phyloP scores from a whole-genome alignment of 768 basidiomycete species.

The Trametes cinnabarina region DNA sequence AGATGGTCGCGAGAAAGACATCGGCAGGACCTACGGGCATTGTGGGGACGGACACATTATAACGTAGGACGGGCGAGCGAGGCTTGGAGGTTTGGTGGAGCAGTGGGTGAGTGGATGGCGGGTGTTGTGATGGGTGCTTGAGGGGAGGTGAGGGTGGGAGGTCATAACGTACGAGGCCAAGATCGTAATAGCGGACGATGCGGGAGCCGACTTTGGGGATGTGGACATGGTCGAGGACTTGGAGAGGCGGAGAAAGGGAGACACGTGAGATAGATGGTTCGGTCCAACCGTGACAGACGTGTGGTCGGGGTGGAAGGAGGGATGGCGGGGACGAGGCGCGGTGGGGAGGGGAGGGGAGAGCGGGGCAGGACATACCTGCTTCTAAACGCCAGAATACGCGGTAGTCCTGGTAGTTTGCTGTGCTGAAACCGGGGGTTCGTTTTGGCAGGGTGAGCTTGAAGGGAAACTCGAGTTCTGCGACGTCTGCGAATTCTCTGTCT shows the following conservation, averaged over 20 bases:
- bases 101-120: conserved; percentile 35
- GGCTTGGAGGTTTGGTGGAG: conserved; percentile 49
- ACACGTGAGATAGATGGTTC: conserved; percentile 9
- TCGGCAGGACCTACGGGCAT: conserved; percentile 70
- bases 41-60: conserved; percentile 53
- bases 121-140: conserved; percentile 27
- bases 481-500: conserved; percentile 51
- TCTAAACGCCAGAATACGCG: conserved; percentile 81
- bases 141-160: conserved; percentile 37
- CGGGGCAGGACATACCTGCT: conserved; percentile 52
- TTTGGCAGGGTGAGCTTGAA: conserved; percentile 71
- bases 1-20: conserved; percentile 63
- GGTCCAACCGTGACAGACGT: conserved; percentile 7
- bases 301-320: conserved; percentile 20
- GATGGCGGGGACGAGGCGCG: too few relatives aligned
- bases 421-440: conserved; percentile 61
- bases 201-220: conserved; percentile 65
- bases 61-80: conserved; percentile 57
- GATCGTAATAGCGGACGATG: conserved; percentile 66
- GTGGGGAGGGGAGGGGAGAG: neutral
- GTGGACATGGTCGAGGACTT: conserved; percentile 68
- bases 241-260: neutral
- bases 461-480: conserved; percentile 66
- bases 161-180: conserved; percentile 72
- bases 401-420: conserved; percentile 73